Conservation (phyloP, 441 rosid genomes). For the Aquilaria agallochum region DNA sequence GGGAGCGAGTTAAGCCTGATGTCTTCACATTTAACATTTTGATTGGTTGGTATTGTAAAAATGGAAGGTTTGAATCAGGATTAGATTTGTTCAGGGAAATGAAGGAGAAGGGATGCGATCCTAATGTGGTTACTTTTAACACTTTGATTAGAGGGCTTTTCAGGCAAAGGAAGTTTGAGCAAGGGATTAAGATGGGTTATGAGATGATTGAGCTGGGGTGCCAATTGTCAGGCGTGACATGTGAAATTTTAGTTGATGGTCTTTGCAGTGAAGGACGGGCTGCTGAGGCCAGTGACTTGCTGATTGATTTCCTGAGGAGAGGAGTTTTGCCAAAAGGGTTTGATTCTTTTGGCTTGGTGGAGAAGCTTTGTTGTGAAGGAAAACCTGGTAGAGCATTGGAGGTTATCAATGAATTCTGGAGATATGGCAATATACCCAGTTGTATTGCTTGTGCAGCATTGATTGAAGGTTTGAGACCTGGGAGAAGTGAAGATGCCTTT, state of each 20-base stretch:
- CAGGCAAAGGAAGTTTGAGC: slow-evolving; percentile 48
- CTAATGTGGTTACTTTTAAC: slow-evolving; percentile 82
- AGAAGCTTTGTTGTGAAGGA: slow-evolving; percentile 45
- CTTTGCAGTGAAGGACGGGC: slow-evolving; percentile 46
- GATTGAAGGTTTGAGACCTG: slow-evolving; percentile 65
- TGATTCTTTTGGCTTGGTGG: slow-evolving; percentile 55
- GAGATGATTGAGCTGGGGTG: slow-evolving; percentile 75
- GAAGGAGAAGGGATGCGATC: slow-evolving; percentile 63
- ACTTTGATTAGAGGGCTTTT: slow-evolving; percentile 75
- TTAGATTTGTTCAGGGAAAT: slow-evolving; percentile 71
- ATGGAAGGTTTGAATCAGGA: slow-evolving; percentile 42
- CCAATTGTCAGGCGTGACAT: slow-evolving; percentile 55
- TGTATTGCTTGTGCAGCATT: slow-evolving; percentile 68
- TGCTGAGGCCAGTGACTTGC: slow-evolving; percentile 49
- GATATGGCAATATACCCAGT: slow-evolving; percentile 51
- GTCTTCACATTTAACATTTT: slow-evolving; percentile 65
- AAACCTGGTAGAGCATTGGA: slow-evolving; percentile 46
- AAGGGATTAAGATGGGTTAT: slow-evolving; percentile 69
- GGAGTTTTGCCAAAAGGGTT: slow-evolving; percentile 51
- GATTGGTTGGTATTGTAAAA: slow-evolving; percentile 64
- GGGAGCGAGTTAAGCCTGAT: slow-evolving; percentile 65
- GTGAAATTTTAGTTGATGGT: slow-evolving; percentile 82
- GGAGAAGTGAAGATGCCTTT: slow-evolving; percentile 43
- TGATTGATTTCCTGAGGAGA: slow-evolving; percentile 54
- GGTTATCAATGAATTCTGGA: slow-evolving; percentile 60